phyloP scores from a whole-genome alignment of 2,329 filamentous ascomycete genomes.

The Hypoxylon sp. region DNA sequence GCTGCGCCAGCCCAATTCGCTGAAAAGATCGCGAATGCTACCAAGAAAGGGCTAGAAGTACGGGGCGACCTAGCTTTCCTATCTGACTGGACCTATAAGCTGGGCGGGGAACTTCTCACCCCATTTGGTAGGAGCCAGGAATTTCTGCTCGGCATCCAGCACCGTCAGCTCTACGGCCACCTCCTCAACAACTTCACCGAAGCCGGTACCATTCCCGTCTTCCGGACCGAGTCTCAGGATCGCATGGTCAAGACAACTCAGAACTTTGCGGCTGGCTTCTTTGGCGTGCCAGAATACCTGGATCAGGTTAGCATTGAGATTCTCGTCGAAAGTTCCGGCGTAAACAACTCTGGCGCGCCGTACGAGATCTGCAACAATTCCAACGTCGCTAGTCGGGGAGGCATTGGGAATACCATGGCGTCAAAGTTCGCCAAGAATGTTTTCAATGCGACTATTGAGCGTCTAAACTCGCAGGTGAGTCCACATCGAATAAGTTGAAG shows the following conservation, averaged over 20 bases:
- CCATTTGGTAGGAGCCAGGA: conserved; percentile 58
- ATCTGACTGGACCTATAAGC: conserved; percentile 54
- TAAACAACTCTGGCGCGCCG: conserved; percentile 52
- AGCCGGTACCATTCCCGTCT: conserved; percentile 56
- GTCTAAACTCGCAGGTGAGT: conserved; percentile 49
- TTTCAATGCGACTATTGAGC: conserved; percentile 50
- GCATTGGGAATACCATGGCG: conserved; percentile 47
- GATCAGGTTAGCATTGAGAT: conserved; percentile 54
- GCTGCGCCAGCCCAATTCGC: conserved; percentile 51
- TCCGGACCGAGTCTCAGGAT: conserved; percentile 52
- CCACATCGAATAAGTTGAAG: neutral
- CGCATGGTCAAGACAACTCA: conserved; percentile 53
- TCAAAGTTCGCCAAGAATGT: conserved; percentile 45
- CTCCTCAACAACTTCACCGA: conserved; percentile 60
- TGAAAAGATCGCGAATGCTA: conserved; percentile 53
- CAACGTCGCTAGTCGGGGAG: conserved; percentile 42
- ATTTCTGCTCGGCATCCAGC: conserved; percentile 57
- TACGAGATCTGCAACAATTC: conserved; percentile 51
- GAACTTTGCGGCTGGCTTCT: conserved; percentile 54
- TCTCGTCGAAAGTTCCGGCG: conserved; percentile 49
- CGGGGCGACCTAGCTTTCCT: conserved; percentile 50
- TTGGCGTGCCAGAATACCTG: conserved; percentile 53
- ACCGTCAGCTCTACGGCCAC: conserved; percentile 58
- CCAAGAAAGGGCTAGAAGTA: conserved; percentile 52
- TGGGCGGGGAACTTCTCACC: conserved; percentile 54